These are phyloP conservation scores for Nakazawaea sp. DNA, from an alignment of 805 yeast species.

Conservation along the genomic window DNA sequence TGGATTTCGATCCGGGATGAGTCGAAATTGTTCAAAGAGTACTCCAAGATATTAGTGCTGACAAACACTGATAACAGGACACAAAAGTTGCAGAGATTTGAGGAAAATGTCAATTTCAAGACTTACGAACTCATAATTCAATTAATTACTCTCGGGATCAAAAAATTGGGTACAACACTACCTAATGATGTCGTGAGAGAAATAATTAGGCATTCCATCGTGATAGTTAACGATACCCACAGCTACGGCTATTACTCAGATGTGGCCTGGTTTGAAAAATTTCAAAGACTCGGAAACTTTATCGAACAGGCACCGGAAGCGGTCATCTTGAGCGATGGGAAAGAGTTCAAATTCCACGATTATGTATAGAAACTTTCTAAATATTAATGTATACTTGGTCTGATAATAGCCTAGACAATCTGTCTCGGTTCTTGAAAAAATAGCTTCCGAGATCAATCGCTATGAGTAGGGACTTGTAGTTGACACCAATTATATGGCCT, in stretches of 20 bases:
- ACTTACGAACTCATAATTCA: conserved; percentile 20
- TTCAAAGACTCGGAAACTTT: background rate
- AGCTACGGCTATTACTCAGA: conserved; percentile 21
- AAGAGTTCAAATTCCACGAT: background rate
- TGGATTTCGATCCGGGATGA: conserved; percentile 25
- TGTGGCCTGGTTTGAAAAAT: conserved; percentile 14
- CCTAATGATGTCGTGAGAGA: conserved; percentile 31
- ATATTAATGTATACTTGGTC: too few relatives aligned
- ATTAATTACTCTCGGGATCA: conserved; percentile 28
- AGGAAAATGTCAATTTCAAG: conserved; percentile 18
- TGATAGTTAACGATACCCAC: conserved; percentile 13
- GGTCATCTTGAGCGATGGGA: background rate
- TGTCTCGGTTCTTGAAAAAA: too few relatives aligned
- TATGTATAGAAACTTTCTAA: too few relatives aligned
- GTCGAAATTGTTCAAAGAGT: conserved; percentile 5
- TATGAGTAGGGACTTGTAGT: too few relatives aligned
- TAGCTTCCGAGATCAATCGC: too few relatives aligned
- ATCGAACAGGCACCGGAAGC: background rate
- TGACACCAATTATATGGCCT: too few relatives aligned
- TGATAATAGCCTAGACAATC: too few relatives aligned
- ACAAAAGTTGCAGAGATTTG: background rate
- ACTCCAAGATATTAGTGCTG: conserved; percentile 1
- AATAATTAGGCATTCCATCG: conserved; percentile 26
- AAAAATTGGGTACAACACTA: conserved; percentile 30
- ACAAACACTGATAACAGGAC: conserved; percentile 12